These are phyloP conservation scores for Gnetum montanum DNA, from an alignment of 75 land plant species.

Conservation along the genomic window DNA sequence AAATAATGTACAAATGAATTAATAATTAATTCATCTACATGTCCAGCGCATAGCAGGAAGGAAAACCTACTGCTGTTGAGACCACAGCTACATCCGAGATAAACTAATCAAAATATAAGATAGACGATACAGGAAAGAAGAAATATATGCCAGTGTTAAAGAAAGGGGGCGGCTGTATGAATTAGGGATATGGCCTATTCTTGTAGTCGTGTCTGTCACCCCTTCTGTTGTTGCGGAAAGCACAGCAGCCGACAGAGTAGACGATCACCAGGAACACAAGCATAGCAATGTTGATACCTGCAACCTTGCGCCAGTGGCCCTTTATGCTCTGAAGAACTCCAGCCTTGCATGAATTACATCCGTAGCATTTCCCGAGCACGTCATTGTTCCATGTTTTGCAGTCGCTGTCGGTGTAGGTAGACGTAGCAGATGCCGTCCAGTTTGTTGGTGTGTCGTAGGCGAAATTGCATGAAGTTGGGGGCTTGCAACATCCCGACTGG, in stretches of 20 bases:
- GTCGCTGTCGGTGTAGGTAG: slow-evolving; percentile 26
- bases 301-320: slow-evolving; percentile 60
- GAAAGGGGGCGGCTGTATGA: too few relatives aligned
- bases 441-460: not conserved
- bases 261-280: slow-evolving; percentile 54
- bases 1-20: too few relatives aligned
- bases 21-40: too few relatives aligned
- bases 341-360: slow-evolving; percentile 64
- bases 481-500: slow-evolving; percentile 98
- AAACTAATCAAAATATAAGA: too few relatives aligned
- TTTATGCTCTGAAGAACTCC: slow-evolving; percentile 55
- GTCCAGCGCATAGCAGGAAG: too few relatives aligned
- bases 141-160: not conserved
- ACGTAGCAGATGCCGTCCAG: not conserved
- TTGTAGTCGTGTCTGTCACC: not conserved
- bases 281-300: slow-evolving; percentile 41
- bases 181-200: not conserved
- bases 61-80: too few relatives aligned
- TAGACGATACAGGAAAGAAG: too few relatives aligned
- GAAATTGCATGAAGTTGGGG: slow-evolving; percentile 44
- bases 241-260: slow-evolving; percentile 69
- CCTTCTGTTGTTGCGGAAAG: slow-evolving; percentile 67
- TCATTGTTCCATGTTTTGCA: slow-evolving; percentile 46
- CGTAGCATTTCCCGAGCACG: slow-evolving; percentile 27
- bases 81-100: too few relatives aligned